Evolutionary conservation across 176 grass and related monocot species (phyloP), one percentile per base, ranked within the genome.

Genomic region (Zoysia japonica): DNA sequence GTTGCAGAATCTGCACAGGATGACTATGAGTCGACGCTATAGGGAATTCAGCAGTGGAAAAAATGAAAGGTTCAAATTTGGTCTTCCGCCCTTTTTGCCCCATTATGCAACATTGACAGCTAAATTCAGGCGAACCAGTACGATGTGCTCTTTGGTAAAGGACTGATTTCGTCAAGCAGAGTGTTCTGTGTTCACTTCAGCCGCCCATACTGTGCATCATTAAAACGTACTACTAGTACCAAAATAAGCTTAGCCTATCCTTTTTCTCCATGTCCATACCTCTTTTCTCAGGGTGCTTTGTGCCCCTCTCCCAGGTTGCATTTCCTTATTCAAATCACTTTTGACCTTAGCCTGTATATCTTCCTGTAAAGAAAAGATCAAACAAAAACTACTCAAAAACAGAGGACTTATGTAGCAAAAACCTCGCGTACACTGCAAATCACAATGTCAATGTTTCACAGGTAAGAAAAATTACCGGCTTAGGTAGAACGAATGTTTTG

Each of bases 201-300:
- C 41, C 64, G 16, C 64, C 44, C 11, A 5, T 54, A 64, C 53
- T 7, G 16, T 57, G 17, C 6, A 2, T 56, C 16, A 56, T n/a
- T 56, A 56, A 56, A 6, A 3, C 55, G 12, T 40, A 44, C n/a
- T 35, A 53, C 20, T 68, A 10, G 40, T 47, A 61, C 2, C 7
- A 10, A 44, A 67, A 55, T 50, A 68, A 67, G 55, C 28, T 5
- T 19, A 79, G 76, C 40, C 76, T 67, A 15, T n/a, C n/a, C 17
- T 67, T 89, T 91, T 87, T 55, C 92, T 85, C 82, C 86, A 89
- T 57, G 55, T 19, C 55, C 52, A 43, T 88, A 95, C 96, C 96
- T 99, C 92, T 89, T 91, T 87, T 45, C 92, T 85, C 84, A 91
- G 88, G 68, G 86, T 87, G 47, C 61, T 80, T 70, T 95, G 90